Base-by-base conservation (phyloP, 2,329 filamentous ascomycete genomes). In the Trichophyton mentagrophytes region DNA sequence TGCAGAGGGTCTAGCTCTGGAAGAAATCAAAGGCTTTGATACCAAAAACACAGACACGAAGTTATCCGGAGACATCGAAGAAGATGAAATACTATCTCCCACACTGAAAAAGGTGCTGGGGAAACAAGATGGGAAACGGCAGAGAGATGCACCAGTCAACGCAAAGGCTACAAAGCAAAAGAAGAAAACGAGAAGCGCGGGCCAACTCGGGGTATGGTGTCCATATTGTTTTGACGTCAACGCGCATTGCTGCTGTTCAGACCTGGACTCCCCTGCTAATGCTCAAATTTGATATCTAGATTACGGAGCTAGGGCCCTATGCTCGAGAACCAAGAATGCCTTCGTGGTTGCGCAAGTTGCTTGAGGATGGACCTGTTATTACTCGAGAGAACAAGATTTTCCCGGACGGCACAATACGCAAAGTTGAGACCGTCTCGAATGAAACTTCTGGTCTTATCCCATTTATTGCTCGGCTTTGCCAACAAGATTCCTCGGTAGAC, bases 261-360 rank as follows among this genome's bases (percentile, higher is more conserved):
- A 8, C 9, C 11, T 38, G 13, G 8, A 17, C n/a, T 4, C 30
- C 33, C 27, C 13, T 17, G 36, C 53, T 56, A 56, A 56, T 8
- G 25, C 15, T 9, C 9, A 42, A 22, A 17, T 20, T 13, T 42
- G 7, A 25, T 53, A 8, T 30, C 27, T 30, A 79, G 76, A 81
- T 79, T 74, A 78, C 69, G 8, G 85, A 90, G 67, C 76, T 92
- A 13, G 88, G 88, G 0, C 83, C 83, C 27, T 84, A 87, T 72
- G 86, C 86, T 1, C 78, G 88, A 66, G 88, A 92, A 70, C 82
- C 85, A 46, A 79, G 82, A 65, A 91, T 91, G 88, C 88, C 88
- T 0, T 73, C 77, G 7, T 87, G 83, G 83, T 79, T 91, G 0
- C 78, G 81, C 15, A 77, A 77, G 13, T 75, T 88, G 64, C 77